These are phyloP conservation scores for Ogataea pini DNA, from an alignment of 805 yeast genomes.

Conservation along the genomic window DNA sequence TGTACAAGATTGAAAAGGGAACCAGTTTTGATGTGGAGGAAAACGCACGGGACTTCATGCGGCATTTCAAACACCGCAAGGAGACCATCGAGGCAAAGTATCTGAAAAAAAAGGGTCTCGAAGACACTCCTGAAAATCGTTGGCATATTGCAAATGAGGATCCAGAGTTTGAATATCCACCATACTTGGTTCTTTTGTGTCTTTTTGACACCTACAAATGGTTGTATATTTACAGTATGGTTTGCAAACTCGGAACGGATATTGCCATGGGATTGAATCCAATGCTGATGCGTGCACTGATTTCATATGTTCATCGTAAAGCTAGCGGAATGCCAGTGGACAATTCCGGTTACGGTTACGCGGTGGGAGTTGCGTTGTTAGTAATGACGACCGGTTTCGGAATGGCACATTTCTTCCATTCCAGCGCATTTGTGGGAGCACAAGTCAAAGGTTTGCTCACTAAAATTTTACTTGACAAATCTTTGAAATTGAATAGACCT, in stretches of 20 bases:
- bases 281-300: conserved; percentile 61
- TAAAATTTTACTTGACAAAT: conserved; percentile 67
- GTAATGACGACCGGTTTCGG: conserved; percentile 49
- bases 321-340: conserved; percentile 48
- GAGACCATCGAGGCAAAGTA: conserved; percentile 36
- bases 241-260: conserved; percentile 48
- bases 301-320: conserved; percentile 59
- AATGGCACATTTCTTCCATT: conserved; percentile 65
- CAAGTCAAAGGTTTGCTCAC: conserved; percentile 70
- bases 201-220: conserved; percentile 50
- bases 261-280: conserved; percentile 60
- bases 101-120: conserved; percentile 33
- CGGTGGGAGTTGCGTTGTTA: conserved; percentile 65
- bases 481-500: conserved; percentile 58
- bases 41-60: conserved; percentile 38
- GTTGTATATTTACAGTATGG: conserved; percentile 43
- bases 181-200: conserved; percentile 45
- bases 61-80: conserved; percentile 35
- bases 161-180: conserved; percentile 43
- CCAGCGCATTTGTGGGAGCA: conserved; percentile 64
- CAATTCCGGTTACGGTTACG: conserved; percentile 67
- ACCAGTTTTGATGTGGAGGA: conserved; percentile 42
- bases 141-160: conserved; percentile 37
- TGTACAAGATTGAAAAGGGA: conserved; percentile 47
- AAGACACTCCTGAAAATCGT: conserved; percentile 39